These are phyloP conservation scores for Peronospora farinosa DNA, from an alignment of 352 stramenopile genomes.

Conservation along the genomic window DNA sequence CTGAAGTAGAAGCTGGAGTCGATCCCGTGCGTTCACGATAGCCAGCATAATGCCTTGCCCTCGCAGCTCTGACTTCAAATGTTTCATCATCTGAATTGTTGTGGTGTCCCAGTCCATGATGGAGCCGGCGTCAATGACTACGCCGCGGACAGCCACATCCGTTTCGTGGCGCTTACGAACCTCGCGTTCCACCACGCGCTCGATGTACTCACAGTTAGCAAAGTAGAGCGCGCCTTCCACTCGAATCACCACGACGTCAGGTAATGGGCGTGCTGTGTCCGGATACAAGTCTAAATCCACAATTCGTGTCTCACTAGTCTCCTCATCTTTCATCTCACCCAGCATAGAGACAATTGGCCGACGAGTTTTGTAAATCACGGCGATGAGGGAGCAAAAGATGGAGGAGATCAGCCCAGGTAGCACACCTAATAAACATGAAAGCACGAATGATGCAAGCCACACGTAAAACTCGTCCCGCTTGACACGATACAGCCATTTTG, in stretches of 20 bases:
- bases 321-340: slow-evolving; percentile 33
- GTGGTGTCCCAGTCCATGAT: slow-evolving; percentile 84
- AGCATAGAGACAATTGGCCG: slow-evolving; percentile 42
- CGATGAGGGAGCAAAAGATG: slow-evolving; percentile 50
- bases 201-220: slow-evolving; percentile 58
- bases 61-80: slow-evolving; percentile 54
- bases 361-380: slow-evolving; percentile 63
- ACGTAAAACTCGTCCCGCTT: slow-evolving; percentile 59
- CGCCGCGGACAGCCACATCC: slow-evolving; percentile 39
- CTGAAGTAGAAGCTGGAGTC: slow-evolving; percentile 54
- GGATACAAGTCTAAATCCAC: slow-evolving; percentile 33
- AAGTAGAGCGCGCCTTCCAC: slow-evolving; percentile 70
- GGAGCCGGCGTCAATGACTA: slow-evolving; percentile 66
- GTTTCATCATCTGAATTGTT: slow-evolving; percentile 84
- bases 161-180: slow-evolving; percentile 32
- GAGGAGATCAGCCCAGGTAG: slow-evolving; percentile 45
- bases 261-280: slow-evolving; percentile 20
- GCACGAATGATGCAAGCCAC: slow-evolving; percentile 43
- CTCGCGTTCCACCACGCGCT: slow-evolving; percentile 46
- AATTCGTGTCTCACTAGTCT: slow-evolving; percentile 32
- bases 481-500: slow-evolving; percentile 71
- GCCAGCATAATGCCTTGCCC: slow-evolving; percentile 54
- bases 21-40: slow-evolving; percentile 72
- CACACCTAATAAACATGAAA: slow-evolving; percentile 45
- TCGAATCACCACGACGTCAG: slow-evolving; percentile 49